Evolutionary conservation across 345 rosid species (phyloP).

Genomic region (Ceriops tagal): DNA sequence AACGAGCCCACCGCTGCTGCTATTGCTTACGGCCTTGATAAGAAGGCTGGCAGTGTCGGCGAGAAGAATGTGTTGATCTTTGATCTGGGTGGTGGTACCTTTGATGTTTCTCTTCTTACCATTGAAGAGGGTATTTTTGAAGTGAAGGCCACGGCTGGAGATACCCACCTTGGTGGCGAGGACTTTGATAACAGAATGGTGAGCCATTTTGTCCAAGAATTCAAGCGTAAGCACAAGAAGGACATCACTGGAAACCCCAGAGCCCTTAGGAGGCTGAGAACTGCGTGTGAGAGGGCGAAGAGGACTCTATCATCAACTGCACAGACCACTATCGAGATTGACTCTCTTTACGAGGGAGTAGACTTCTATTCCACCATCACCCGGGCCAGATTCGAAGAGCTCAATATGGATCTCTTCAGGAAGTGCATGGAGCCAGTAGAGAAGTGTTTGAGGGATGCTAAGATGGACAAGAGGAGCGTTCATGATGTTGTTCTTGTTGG

Average conservation of each 20-base stretch:
- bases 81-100: slow-evolving; percentile 30
- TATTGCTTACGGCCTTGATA: slow-evolving; percentile 30
- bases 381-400: slow-evolving; percentile 28
- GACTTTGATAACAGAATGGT: slow-evolving; percentile 29
- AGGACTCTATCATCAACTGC: slow-evolving; percentile 32
- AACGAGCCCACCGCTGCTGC: slow-evolving; percentile 31
- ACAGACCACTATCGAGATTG: slow-evolving; percentile 30
- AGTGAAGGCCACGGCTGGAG: slow-evolving; percentile 27
- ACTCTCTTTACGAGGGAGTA: slow-evolving; percentile 25
- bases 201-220: slow-evolving; percentile 25
- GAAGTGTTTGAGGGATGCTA: slow-evolving; percentile 28
- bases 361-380: slow-evolving; percentile 25
- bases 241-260: slow-evolving; percentile 30
- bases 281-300: slow-evolving; percentile 30
- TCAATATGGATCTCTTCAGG: slow-evolving; percentile 29
- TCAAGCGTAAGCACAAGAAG: slow-evolving; percentile 27
- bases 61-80: slow-evolving; percentile 28
- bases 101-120: slow-evolving; percentile 25
- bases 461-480: slow-evolving; percentile 26
- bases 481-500: slow-evolving; percentile 30
- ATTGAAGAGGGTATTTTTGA: slow-evolving; percentile 28
- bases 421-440: slow-evolving; percentile 32
- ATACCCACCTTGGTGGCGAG: slow-evolving; percentile 27
- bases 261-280: slow-evolving; percentile 30
- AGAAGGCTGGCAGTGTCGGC: slow-evolving; percentile 18